Evolutionary conservation across 805 yeast species (phyloP).

Genomic region (Barnettozyma sucrosica): DNA sequence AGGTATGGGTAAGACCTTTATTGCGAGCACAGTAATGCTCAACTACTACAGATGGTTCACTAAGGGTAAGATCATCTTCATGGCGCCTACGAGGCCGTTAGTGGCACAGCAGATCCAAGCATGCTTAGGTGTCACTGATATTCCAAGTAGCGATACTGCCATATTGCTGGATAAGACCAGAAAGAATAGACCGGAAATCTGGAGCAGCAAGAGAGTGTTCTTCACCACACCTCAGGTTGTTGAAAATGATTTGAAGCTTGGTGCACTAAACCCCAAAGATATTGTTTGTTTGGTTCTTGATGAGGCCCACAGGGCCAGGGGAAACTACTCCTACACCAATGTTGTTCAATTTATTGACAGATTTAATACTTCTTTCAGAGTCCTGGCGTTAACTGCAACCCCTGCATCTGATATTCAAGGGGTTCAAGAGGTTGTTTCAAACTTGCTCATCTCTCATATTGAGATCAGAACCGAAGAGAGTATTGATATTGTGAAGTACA

Average conservation of each 20-base stretch:
- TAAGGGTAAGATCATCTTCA: slow-evolving; percentile 72
- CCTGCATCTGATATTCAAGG: slow-evolving; percentile 87
- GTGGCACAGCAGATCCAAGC: slow-evolving; percentile 97
- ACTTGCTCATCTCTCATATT: slow-evolving; percentile 64
- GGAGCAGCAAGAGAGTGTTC: slow-evolving; percentile 73
- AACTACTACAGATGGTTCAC: slow-evolving; percentile 86
- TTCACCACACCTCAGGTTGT: slow-evolving; percentile 96
- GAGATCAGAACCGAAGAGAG: slow-evolving; percentile 86
- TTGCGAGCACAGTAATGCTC: slow-evolving; percentile 90
- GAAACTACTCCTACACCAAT: slow-evolving; percentile 82
- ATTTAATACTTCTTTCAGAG: slow-evolving; percentile 60
- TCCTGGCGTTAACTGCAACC: slow-evolving; percentile 90
- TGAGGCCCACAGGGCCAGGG: slow-evolving; percentile 93
- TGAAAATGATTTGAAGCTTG: slow-evolving; percentile 78
- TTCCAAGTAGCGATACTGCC: slow-evolving; percentile 72
- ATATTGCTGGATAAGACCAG: slow-evolving; percentile 58
- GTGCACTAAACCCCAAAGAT: slow-evolving; percentile 68
- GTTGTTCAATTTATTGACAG: slow-evolving; percentile 65
- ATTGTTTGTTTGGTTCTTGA: slow-evolving; percentile 79
- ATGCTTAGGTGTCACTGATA: slow-evolving; percentile 80
- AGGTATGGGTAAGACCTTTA: slow-evolving; percentile 94
- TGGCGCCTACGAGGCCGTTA: slow-evolving; percentile 96
- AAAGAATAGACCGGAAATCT: slow-evolving; percentile 64
- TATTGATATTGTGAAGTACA: slow-evolving; percentile 71
- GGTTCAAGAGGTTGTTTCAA: slow-evolving; percentile 78